Percentiles rank a stretch among this genome's conserved stretches.
These are phyloP conservation scores for Plasmodiophora brassicae DNA, from an alignment of 208 protist genomes.

Conservation along the genomic window DNA sequence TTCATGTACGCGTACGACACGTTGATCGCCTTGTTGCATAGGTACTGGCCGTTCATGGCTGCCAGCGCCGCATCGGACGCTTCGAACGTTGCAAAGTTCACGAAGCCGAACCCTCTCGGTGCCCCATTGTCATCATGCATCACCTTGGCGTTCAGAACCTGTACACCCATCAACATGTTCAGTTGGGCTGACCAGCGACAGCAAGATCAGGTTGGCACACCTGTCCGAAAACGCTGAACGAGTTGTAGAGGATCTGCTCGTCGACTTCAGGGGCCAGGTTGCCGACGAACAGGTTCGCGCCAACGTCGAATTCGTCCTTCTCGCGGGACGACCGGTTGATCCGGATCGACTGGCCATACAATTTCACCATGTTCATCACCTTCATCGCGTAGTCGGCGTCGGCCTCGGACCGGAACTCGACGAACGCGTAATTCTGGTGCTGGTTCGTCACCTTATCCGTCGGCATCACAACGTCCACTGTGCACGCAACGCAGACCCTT, in stretches of 20 bases:
- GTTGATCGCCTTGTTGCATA: slow-evolving; percentile 70
- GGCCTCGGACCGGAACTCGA: slow-evolving; percentile 76
- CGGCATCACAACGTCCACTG: slow-evolving; percentile 76
- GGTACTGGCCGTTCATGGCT: slow-evolving; percentile 73
- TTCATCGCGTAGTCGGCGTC: slow-evolving; percentile 84
- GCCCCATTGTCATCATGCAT: slow-evolving; percentile 72
- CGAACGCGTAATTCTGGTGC: slow-evolving; percentile 73
- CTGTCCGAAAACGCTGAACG: slow-evolving; percentile 35
- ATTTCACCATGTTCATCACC: slow-evolving; percentile 80
- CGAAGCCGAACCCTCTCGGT: slow-evolving; percentile 77
- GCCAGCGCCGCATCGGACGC: slow-evolving; percentile 53
- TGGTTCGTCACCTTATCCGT: slow-evolving; percentile 75
- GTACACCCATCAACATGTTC: no score
- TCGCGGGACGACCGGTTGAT: slow-evolving; percentile 60
- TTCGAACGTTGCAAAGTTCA: slow-evolving; percentile 80
- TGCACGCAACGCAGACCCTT: not conserved
- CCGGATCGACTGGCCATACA: slow-evolving; percentile 76
- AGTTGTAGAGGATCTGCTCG: slow-evolving; percentile 71
- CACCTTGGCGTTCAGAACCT: slow-evolving; percentile 60
- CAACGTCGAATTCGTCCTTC: slow-evolving; percentile 57
- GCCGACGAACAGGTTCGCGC: slow-evolving; percentile 85
- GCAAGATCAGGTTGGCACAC: no score
- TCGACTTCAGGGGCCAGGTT: slow-evolving; percentile 78
- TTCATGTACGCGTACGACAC: slow-evolving; percentile 80
- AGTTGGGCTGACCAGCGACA: no score